Evolutionary conservation across 1,284 basidiomycete genomes (phyloP), one percentile per base, ranked within the genome.

Genomic region (Grifola frondosa): DNA sequence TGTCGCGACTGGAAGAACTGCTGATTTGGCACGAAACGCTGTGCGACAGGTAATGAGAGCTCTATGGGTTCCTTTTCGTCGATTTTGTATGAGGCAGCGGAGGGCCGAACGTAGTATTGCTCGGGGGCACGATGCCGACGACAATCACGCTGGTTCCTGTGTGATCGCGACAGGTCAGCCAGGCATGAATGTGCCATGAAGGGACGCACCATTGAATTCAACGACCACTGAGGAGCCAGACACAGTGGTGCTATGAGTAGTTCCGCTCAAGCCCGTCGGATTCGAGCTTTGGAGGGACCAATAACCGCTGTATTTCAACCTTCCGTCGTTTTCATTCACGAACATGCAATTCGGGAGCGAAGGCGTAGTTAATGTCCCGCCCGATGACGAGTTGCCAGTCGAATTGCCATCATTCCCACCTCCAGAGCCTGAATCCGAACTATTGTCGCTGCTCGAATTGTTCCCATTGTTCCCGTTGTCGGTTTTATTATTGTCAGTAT

Each of bases 61-160:
- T 52, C 44, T 30, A 69, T 56, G 2, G 71, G 60, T 5, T 39
- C 25, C 4, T 44, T 35, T 13, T 58, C 50, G 49, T 75, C 71
- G 24, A 75, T 50, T 3, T 57, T 55, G 42, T 73, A 77, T 0
- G 62, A 57, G 13, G 68, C 69, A 25, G 16, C 5, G 44, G 33
- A 9, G 44, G 39, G 6, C 15, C 16, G 17, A 9, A 6, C 16
- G 24, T n/a, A n/a, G 21, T 16, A 42, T 69, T 70, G 48, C 68
- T 71, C 12, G 54, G 47, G 13, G 68, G 67, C 10, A 75, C 65
- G 13, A 66, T 69, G 2, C 74, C 73, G 38, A 70, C 67, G 6
- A 74, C 68, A 4, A 65, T 55, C 16, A 76, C 66, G n/a, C 60
- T 66, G 19, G 64, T 70, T 15, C 71, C 73, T 75, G 22, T 11